phyloP scores from a whole-genome alignment of 768 basidiomycete genomes.

The Lyophyllum shimeji region DNA sequence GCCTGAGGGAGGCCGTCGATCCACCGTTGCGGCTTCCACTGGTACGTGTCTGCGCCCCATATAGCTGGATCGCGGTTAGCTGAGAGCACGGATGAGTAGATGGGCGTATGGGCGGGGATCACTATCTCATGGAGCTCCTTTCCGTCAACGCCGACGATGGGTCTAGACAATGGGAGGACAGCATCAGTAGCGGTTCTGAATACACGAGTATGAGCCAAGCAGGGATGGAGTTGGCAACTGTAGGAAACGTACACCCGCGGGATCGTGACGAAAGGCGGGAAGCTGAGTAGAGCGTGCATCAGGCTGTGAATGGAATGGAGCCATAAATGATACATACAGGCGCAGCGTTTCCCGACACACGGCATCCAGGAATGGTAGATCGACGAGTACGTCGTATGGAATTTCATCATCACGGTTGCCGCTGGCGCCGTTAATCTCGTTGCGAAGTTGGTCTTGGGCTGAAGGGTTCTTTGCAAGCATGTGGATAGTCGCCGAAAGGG shows the following conservation, averaged over 20 bases:
- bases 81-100: slow-evolving; percentile 24
- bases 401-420: slow-evolving; percentile 9
- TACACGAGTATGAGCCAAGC: neutral
- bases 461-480: slow-evolving; percentile 28
- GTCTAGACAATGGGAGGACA: slow-evolving; percentile 30
- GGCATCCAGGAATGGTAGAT: slow-evolving; percentile 23
- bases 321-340: slow-evolving; percentile 16
- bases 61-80: slow-evolving; percentile 30
- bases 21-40: slow-evolving; percentile 25
- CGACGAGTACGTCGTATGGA: slow-evolving; percentile 20
- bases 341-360: slow-evolving; percentile 20
- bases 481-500: slow-evolving; percentile 29
- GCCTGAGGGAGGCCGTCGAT: slow-evolving; percentile 31
- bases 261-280: slow-evolving; percentile 20
- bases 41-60: slow-evolving; percentile 32
- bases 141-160: slow-evolving; percentile 28
- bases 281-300: slow-evolving; percentile 2
- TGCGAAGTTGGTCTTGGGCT: slow-evolving; percentile 33
- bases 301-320: slow-evolving; percentile 1
- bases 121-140: slow-evolving; percentile 23
- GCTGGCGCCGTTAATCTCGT: slow-evolving; percentile 34
- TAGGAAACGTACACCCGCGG: slow-evolving; percentile 15
- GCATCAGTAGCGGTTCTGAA: slow-evolving; percentile 16
- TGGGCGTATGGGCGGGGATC: slow-evolving; percentile 24
- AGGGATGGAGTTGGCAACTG: neutral